These are phyloP conservation scores for Neurospora sp. DNA, from an alignment of 2,329 filamentous ascomycete species.

Conservation along the genomic window DNA sequence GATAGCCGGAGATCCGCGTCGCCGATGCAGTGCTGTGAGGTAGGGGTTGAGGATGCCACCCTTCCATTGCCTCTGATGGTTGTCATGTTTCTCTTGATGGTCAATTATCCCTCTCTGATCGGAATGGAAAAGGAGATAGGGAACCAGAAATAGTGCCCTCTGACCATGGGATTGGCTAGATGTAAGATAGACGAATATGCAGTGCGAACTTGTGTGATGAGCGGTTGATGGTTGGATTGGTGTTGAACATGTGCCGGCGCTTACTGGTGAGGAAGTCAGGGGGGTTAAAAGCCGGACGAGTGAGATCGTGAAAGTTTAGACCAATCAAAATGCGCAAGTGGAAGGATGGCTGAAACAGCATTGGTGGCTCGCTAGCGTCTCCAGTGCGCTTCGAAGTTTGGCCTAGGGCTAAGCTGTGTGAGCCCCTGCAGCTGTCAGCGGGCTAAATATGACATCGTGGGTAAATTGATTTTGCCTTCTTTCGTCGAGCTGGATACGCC, in stretches of 20 bases:
- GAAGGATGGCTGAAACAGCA: background rate
- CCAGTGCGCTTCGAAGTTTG: background rate
- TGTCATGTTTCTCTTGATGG: background rate
- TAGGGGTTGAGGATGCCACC: background rate
- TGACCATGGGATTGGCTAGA: background rate
- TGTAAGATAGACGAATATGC: background rate
- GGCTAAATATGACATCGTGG: background rate
- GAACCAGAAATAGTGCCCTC: background rate
- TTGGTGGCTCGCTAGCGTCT: background rate
- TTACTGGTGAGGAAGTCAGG: background rate
- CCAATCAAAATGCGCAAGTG: background rate
- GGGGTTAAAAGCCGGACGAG: background rate
- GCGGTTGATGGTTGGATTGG: background rate
- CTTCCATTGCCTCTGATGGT: background rate
- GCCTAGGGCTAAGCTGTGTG: background rate
- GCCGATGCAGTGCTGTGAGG: background rate
- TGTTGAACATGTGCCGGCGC: background rate
- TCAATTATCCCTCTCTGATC: background rate
- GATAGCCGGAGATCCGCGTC: background rate
- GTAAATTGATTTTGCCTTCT: background rate
- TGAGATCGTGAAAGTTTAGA: background rate
- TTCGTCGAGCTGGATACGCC: no score
- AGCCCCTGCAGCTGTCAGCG: background rate
- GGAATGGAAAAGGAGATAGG: background rate
- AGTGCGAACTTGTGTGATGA: background rate